These are phyloP conservation scores for Sungouiozyma intestinalis DNA, from an alignment of 805 yeast species.

Conservation along the genomic window DNA sequence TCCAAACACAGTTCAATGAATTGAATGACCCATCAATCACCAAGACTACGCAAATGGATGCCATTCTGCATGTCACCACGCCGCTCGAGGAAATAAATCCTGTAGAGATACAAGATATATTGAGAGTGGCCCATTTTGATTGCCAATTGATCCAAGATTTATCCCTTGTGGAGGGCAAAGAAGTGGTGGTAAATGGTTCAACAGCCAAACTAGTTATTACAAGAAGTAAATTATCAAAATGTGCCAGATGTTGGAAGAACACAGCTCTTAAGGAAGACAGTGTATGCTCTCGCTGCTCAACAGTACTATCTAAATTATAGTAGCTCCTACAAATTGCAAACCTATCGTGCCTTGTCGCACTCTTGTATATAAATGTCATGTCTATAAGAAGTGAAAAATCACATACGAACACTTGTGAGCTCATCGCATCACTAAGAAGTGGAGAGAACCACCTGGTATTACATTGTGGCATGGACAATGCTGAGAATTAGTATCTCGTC, in stretches of 20 bases:
- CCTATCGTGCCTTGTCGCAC: neutral
- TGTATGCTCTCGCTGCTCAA: constrained; percentile 59
- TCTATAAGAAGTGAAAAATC: neutral
- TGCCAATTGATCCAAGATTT: neutral
- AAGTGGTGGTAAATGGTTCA: constrained; percentile 17
- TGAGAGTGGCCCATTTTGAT: neutral
- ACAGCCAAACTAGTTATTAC: constrained; percentile 31
- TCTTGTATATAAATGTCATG: neutral
- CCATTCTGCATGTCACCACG: constrained; percentile 54
- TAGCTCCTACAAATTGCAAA: neutral
- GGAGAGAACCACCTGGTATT: no score
- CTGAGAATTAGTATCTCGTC: neutral
- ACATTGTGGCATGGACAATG: neutral
- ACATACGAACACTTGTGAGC: neutral
- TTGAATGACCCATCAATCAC: constrained; percentile 8
- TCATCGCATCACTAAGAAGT: no score
- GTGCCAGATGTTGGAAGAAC: constrained; percentile 93
- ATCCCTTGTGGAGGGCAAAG: neutral
- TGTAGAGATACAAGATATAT: constrained; percentile 1
- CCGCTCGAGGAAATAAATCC: constrained; percentile 32
- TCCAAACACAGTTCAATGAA: constrained; percentile 11
- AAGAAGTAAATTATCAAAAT: constrained; percentile 39
- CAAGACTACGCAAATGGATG: constrained; percentile 38
- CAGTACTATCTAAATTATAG: neutral
- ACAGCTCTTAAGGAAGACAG: constrained; percentile 40